Base-by-base conservation (phyloP, 2,329 filamentous ascomycete genomes). In the Aspergillus ustus region DNA sequence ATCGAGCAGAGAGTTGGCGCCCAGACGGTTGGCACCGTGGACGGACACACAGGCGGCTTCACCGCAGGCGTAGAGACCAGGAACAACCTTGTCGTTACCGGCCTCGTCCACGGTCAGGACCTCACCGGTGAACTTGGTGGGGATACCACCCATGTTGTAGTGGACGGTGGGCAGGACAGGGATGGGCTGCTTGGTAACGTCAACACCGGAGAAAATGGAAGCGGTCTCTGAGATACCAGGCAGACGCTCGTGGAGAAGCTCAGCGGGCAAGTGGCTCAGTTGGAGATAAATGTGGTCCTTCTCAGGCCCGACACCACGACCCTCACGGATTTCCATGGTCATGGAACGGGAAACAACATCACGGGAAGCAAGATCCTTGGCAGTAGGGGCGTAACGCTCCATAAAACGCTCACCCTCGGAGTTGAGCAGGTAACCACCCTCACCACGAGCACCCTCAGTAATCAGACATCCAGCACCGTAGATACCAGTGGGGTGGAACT, bases 61-160 rank as follows among this genome's bases (percentile, higher is more conserved):
- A 84, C 94, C 94, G 72, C 93, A 97, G 72, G 95, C 95, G 77
- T 94, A 98, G 66, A 99, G 87, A 79, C 94, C 94, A 61, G 92
- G 93, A 22, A 99, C 95, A 70, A 97, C 87, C 85, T 96, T 87
- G 83, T 98, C 95, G 61, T 96, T 88, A 69, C 95, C 95, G 64
- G 87, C 78, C 75, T 91, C 89, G 71, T 97, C 92, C 56, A 96
- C 84, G 19, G 92, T 96, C 70, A 99, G 81, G 64, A 98, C 95
- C 82, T 99, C 93, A 79, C 95, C 94, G 65, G 92, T 97, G 86
- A 97, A 98, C 75, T 92, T 92, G 69, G 95, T 98, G 56, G 94
- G 94, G 71, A 99, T 97, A 86, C 95, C 94, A 81, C 94, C 94
- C 95, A 98, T 99, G 87, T 97, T 97, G 87, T 99, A 99, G 85